Evolutionary conservation across 2,329 filamentous ascomycete genomes (phyloP).

Genomic region (Xylariomycetidae sp.): DNA sequence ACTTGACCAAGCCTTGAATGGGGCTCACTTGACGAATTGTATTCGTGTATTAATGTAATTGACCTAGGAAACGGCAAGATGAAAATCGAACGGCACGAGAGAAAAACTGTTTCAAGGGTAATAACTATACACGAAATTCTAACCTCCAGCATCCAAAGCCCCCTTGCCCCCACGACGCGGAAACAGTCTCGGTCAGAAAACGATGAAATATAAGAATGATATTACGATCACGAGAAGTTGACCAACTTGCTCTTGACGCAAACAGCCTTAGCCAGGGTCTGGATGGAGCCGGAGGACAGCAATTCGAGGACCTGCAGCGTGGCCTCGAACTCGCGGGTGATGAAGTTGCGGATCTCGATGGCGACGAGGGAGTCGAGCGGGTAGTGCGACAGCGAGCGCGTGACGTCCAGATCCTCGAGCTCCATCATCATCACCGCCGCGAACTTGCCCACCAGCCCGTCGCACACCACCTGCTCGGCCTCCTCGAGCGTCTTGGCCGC

Average conservation of each 20-base stretch:
- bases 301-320: conserved; percentile 51
- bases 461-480: conserved; percentile 37
- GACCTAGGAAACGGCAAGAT: too few species aligned
- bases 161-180: too few species aligned
- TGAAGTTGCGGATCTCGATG: conserved; percentile 45
- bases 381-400: conserved; percentile 34
- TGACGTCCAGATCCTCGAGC: conserved; percentile 41
- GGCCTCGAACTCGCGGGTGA: conserved; percentile 42
- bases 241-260: conserved; percentile 40
- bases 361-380: conserved; percentile 43
- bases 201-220: too few species aligned
- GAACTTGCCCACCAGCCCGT: conserved; percentile 41
- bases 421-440: conserved; percentile 44
- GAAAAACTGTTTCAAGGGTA: too few species aligned
- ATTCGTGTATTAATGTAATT: too few species aligned
- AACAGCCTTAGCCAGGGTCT: conserved; percentile 40
- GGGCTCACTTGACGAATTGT: too few species aligned
- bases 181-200: too few species aligned
- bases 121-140: too few species aligned
- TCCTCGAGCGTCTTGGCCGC: conserved; percentile 30
- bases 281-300: conserved; percentile 44
- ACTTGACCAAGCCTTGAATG: too few species aligned
- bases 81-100: too few species aligned
- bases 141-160: too few species aligned
- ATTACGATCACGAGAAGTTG: conserved; percentile 15